Evolutionary conservation across 371 early-diverging fungal genomes (phyloP).

Genomic region (Mucor irregularis): DNA sequence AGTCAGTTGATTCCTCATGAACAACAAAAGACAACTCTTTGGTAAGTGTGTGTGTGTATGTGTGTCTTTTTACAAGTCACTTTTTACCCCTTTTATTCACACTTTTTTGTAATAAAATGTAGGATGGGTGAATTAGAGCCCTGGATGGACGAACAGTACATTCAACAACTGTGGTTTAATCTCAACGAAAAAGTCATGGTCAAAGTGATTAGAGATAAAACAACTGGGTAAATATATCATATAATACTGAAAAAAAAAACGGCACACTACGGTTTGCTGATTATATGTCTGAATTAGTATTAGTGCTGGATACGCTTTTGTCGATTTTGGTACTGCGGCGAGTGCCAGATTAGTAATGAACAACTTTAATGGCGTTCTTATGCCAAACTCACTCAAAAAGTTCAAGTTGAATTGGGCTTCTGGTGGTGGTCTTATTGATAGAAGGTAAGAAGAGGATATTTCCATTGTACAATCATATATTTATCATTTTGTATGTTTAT

Average conservation of each 20-base stretch:
- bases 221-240: conserved; percentile 52
- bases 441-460: conserved; percentile 11
- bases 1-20: conserved; percentile 10
- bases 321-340: conserved; percentile 59
- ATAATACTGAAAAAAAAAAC: neutral
- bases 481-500: neutral
- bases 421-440: conserved; percentile 55
- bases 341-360: conserved; percentile 64
- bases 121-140: conserved; percentile 80
- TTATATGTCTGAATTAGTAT: neutral
- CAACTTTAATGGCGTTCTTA: conserved; percentile 66
- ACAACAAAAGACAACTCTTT: conserved; percentile 23
- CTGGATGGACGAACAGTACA: conserved; percentile 79
- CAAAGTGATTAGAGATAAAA: conserved; percentile 83
- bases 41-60: conserved; percentile 8
- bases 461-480: neutral
- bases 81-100: neutral
- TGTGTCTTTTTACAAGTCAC: too few relatives aligned
- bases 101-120: neutral
- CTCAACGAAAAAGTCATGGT: conserved; percentile 69
- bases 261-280: neutral
- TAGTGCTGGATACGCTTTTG: conserved; percentile 72
- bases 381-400: conserved; percentile 70
- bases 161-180: conserved; percentile 64
- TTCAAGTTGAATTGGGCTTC: conserved; percentile 91